Percentiles rank a stretch among this genome's conserved stretches.
phyloP scores from a whole-genome alignment of 495 filamentous ascomycete genomes.

The Neohortaea acidophila region DNA sequence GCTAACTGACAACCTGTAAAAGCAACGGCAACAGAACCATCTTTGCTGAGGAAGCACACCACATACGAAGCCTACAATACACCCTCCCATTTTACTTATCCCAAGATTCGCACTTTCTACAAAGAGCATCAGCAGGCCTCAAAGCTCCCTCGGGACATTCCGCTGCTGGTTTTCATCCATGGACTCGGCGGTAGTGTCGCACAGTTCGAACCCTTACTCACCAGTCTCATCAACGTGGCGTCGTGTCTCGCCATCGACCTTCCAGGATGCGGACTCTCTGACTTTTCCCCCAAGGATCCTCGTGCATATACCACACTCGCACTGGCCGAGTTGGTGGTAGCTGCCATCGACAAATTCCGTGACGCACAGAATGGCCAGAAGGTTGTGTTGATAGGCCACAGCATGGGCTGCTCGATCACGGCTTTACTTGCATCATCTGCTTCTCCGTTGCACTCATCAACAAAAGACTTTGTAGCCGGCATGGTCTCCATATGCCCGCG shows the following conservation, averaged over 20 bases:
- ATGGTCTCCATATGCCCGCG: conserved; percentile 68
- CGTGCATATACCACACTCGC: conserved; percentile 64
- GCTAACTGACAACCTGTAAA: background rate
- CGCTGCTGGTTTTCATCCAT: conserved; percentile 80
- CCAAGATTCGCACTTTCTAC: conserved; percentile 68
- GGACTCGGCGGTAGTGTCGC: conserved; percentile 79
- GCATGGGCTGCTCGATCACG: conserved; percentile 70
- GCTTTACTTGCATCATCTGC: conserved; percentile 54
- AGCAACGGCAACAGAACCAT: conserved; percentile 9
- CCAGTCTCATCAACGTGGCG: conserved; percentile 65
- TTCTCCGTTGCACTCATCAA: conserved; percentile 29
- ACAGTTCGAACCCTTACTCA: conserved; percentile 72
- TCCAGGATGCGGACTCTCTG: conserved; percentile 72
- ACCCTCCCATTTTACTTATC: conserved; percentile 43
- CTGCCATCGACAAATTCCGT: conserved; percentile 55
- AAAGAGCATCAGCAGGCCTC: conserved; percentile 63
- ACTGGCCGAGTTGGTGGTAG: conserved; percentile 55
- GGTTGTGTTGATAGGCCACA: conserved; percentile 72
- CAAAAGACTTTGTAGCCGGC: conserved; percentile 54
- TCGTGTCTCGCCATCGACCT: conserved; percentile 85
- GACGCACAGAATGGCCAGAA: conserved; percentile 50
- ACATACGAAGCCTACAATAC: conserved; percentile 48
- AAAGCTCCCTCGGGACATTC: conserved; percentile 59
- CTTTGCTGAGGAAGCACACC: conserved; percentile 60
- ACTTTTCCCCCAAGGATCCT: conserved; percentile 43